Base-by-base conservation (phyloP, 805 yeast genomes). In the Kluyveromyces wickerhamii region DNA sequence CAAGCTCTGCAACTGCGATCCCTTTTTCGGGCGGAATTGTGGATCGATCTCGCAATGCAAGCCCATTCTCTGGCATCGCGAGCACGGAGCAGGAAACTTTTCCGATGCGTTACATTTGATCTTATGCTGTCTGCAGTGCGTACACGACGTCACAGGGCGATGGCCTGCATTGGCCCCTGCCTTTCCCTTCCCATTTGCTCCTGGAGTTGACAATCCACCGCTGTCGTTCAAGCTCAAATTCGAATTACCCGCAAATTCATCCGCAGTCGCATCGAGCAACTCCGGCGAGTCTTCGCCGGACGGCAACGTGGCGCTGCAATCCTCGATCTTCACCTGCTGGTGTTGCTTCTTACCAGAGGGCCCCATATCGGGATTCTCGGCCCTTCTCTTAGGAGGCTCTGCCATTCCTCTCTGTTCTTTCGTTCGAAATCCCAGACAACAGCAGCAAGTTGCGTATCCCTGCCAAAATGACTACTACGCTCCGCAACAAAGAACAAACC, bases 51-150 rank as follows among this genome's bases (percentile, higher is more conserved):
- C 89, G 63, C 96, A 88, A 38, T 69, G 71, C 24, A 86, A 64
- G 2, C 76, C 79, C 83, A 83, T 80, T 51, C 81, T 69, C 35
- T 75, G 79, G 60, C 96, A 88, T 40, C 95, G 60, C 12, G 80
- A 71, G 56, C 96, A 88, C 0, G 95, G 82, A 5, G 66, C 64
- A 0, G 96, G 96, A 45, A 72, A 81, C 42, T 79, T 74, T 15
- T 81, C 88, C 3, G 85, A 72, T 1, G 96, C 96, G 53, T 88
- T 85, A 60, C 96, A 88, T 53, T 81, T 82, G 56, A 88, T 86
- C 59, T 88, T 88, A 57, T 87, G 96, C 54, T 88, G 96, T 34
- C 96, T 74, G 53, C 96, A 88, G 54, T 86, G 92, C 0, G 95
- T 84, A 54, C 96, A 88, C 3, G 95, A 81, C 0, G 95, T 85